These are phyloP conservation scores for Cyberlindnera meyerae DNA, from an alignment of 805 yeast genomes.

Conservation along the genomic window DNA sequence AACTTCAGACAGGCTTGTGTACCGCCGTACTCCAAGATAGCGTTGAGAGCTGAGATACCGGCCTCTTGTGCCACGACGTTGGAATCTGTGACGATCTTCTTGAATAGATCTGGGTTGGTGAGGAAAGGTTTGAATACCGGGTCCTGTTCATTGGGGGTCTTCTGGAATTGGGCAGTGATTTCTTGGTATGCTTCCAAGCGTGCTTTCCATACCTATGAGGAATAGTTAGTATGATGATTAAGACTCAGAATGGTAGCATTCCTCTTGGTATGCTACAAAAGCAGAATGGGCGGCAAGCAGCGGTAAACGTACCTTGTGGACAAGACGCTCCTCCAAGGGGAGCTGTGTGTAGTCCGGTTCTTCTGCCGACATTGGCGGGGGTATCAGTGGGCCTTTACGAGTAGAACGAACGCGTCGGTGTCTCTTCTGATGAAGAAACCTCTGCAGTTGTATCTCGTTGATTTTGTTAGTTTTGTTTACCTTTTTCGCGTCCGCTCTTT, in stretches of 20 bases:
- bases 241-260: too few relatives aligned
- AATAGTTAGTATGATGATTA: slow-evolving; percentile 14
- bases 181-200: slow-evolving; percentile 78
- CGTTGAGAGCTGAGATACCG: slow-evolving; percentile 54
- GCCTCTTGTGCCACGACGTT: slow-evolving; percentile 92
- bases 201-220: slow-evolving; percentile 64
- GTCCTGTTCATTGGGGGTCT: slow-evolving; percentile 52
- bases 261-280: background rate
- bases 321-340: slow-evolving; percentile 26
- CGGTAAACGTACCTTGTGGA: slow-evolving; percentile 46
- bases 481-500: slow-evolving; percentile 2
- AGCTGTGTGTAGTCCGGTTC: slow-evolving; percentile 22
- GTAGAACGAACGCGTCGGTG: too few relatives aligned
- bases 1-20: slow-evolving; percentile 36
- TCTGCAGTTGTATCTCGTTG: too few relatives aligned
- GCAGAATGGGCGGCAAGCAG: background rate
- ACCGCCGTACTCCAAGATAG: slow-evolving; percentile 56
- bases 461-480: slow-evolving; percentile 5
- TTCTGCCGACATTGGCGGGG: slow-evolving; percentile 17
- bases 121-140: slow-evolving; percentile 47
- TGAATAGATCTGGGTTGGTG: slow-evolving; percentile 49
- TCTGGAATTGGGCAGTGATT: slow-evolving; percentile 44
- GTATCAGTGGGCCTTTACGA: too few relatives aligned
- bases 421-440: too few relatives aligned
- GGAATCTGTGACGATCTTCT: slow-evolving; percentile 61